These are phyloP conservation scores for Hansenula anomala DNA, from an alignment of 1,139 yeast genomes.

Conservation along the genomic window DNA sequence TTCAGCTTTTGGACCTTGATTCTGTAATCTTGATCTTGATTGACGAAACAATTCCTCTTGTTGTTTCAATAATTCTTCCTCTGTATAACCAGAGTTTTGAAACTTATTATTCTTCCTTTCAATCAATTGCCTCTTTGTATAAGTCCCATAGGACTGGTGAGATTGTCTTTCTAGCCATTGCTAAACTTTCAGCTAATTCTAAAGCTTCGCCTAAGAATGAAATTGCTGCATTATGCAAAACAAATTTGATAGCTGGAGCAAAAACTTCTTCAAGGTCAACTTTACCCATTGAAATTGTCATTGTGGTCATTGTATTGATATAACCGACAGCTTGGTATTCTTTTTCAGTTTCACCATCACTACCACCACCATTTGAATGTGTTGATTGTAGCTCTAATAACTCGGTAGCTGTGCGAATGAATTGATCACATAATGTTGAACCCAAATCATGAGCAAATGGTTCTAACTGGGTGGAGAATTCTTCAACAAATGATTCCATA, in stretches of 20 bases:
- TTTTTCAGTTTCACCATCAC: conserved; percentile 60
- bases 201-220: conserved; percentile 78
- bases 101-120: conserved; percentile 25
- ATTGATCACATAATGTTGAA: conserved; percentile 71
- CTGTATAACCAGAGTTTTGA: conserved; percentile 33
- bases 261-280: conserved; percentile 70
- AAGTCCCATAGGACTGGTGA: conserved; percentile 31
- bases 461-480: conserved; percentile 79
- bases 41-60: conserved; percentile 91
- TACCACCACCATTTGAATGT: conserved; percentile 38
- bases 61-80: conserved; percentile 38
- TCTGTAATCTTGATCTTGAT: conserved; percentile 73
- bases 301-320: conserved; percentile 82
- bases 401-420: conserved; percentile 66
- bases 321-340: conserved; percentile 87
- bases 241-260: conserved; percentile 66
- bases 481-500: conserved; percentile 93
- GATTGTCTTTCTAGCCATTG: conserved; percentile 16
- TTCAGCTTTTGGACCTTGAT: conserved; percentile 27
- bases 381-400: conserved; percentile 38
- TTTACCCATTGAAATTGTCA: conserved; percentile 77
- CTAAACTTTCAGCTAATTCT: conserved; percentile 53
- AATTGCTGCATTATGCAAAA: conserved; percentile 60
- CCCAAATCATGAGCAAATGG: conserved; percentile 91
- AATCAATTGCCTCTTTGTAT: conserved; percentile 31